Evolutionary conservation across 345 rosid species (phyloP), one percentile per base, ranked within the genome.

Genomic region (Chamaenerion angustifolium): DNA sequence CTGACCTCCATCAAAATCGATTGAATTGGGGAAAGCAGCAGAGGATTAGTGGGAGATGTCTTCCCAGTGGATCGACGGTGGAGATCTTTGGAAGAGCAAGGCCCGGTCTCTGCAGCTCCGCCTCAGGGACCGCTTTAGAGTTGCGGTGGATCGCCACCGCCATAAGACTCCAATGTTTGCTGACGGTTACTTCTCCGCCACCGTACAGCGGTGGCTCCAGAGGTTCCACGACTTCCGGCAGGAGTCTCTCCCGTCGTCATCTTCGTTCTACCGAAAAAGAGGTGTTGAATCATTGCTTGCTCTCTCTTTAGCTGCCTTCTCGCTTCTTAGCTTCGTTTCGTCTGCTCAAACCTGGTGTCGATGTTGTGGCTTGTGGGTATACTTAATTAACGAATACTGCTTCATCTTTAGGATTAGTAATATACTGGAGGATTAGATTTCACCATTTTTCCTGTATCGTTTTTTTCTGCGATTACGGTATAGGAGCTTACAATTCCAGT

Each of bases 51-150:
- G 12, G 17, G 40, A 18, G 31, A 84, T 81, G 88, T 68, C 72
- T 40, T 73, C 66, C 13, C 85, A 74, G 62, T 55, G 79, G 57
- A 51, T 81, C 46, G 98, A 83, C 15, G 56, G 76, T 35, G 76
- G 76, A 46, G 95, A 86, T 68, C 76, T 80, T 16, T 90, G 96
- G 95, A 87, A 80, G 82, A 73, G 68, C 67, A 83, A 67, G 40
- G 87, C 82, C 0, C 67, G 80, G 4, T 58, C 66, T 8, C 63
- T 92, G 6, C 95, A 83, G 68, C 80, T 78, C 61, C 80, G 68
- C 25, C 76, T 92, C 62, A 66, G 83, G 43, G 82, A 84, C 40
- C 87, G 92, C 14, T 80, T 92, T 59, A 68, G 93, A 18, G 75
- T 90, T 51, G 93, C 83, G 11, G 93, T 81, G 37, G 71, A 67